These are phyloP conservation scores for Aquanectria penicillioides DNA, from an alignment of 2,329 filamentous ascomycete species.

Conservation along the genomic window DNA sequence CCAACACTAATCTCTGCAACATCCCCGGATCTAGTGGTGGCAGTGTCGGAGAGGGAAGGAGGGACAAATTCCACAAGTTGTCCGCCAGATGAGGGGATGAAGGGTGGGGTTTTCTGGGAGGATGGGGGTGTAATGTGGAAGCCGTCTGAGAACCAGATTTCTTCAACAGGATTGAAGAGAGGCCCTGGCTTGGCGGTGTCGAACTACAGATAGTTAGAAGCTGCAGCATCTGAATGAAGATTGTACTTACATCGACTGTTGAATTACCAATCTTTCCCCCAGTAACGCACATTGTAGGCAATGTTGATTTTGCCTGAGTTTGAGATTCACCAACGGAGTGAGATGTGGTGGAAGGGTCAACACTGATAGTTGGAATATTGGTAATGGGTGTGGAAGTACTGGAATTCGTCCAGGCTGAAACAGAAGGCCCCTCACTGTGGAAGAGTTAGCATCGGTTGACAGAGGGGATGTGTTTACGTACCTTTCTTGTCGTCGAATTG, in stretches of 20 bases:
- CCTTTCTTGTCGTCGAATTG: constrained; percentile 44
- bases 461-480: constrained; percentile 21
- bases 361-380: constrained; percentile 3
- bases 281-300: constrained; percentile 40
- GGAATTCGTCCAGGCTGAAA: constrained; percentile 45
- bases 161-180: constrained; percentile 51
- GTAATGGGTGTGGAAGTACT: constrained; percentile 34
- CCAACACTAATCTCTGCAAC: constrained; percentile 53
- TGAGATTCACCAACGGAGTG: neutral
- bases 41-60: constrained; percentile 44
- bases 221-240: neutral
- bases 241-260: constrained; percentile 49
- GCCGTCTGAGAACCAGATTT: constrained; percentile 55
- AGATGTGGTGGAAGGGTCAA: constrained; percentile 16
- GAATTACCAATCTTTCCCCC: constrained; percentile 50
- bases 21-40: constrained; percentile 42
- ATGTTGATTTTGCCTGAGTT: constrained; percentile 16
- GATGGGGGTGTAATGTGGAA: constrained; percentile 52
- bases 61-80: constrained; percentile 54
- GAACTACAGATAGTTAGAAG: constrained; percentile 45
- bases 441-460: constrained; percentile 20
- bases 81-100: constrained; percentile 50
- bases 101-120: constrained; percentile 45
- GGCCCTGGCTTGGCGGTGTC: constrained; percentile 49
- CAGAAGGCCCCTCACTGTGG: constrained; percentile 28